Evolutionary conservation across 768 basidiomycete genomes (phyloP).

Genomic region (Trichaptum fuscoviolaceum): DNA sequence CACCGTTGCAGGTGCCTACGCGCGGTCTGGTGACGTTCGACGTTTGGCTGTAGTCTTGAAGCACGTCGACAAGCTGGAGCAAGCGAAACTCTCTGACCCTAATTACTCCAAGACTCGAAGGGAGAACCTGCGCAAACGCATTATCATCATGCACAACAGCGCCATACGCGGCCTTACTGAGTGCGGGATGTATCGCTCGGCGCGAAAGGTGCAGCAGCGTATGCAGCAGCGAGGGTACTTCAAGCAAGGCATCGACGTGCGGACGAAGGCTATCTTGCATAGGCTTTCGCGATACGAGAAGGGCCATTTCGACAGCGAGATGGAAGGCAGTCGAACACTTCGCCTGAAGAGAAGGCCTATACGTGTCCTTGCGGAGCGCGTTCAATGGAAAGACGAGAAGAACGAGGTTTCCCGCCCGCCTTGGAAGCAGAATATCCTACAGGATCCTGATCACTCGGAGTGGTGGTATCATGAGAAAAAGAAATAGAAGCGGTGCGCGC

Average conservation of each 20-base stretch:
- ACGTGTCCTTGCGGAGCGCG: background rate
- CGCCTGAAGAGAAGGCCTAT: background rate
- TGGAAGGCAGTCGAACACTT: background rate
- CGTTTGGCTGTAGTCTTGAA: background rate
- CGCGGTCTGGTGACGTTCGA: conserved; percentile 1
- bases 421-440: background rate
- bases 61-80: background rate
- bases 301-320: background rate
- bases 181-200: background rate
- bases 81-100: background rate
- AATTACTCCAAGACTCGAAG: background rate
- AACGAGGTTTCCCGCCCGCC: background rate
- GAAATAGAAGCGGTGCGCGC: background rate
- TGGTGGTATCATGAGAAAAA: background rate
- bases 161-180: conserved; percentile 3
- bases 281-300: conserved; percentile 3
- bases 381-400: background rate
- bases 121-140: background rate
- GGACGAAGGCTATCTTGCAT: conserved; percentile 2
- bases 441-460: background rate
- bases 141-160: background rate
- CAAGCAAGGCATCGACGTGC: background rate
- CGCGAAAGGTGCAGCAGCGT: background rate
- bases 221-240: conserved; percentile 3
- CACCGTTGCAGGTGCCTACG: background rate